Evolutionary conservation across 805 yeast species (phyloP).

Genomic region (Ogataea polymorpha): DNA sequence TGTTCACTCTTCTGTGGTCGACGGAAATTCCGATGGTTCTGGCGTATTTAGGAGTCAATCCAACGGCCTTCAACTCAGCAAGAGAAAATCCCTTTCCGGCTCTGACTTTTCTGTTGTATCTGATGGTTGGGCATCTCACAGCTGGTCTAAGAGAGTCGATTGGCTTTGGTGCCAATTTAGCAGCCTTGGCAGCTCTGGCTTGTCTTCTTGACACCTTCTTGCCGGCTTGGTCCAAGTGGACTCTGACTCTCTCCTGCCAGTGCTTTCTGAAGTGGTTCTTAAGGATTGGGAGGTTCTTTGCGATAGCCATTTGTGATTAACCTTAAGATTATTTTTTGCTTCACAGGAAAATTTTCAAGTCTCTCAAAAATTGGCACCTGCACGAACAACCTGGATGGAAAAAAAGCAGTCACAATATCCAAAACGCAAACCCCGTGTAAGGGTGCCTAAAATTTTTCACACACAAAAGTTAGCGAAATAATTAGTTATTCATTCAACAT

Average conservation of each 20-base stretch:
- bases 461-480: constrained; percentile 5
- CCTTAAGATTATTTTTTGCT: constrained; percentile 8
- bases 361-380: constrained; percentile 4
- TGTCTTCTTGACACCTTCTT: constrained; percentile 96
- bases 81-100: constrained; percentile 99
- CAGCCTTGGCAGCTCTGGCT: constrained; percentile 92
- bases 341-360: constrained; percentile 10
- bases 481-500: constrained; percentile 11
- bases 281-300: constrained; percentile 98
- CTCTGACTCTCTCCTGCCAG: constrained; percentile 99
- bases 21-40: constrained; percentile 98
- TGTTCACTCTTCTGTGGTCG: constrained; percentile 99
- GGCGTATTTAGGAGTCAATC: constrained; percentile 90
- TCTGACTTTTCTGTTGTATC: constrained; percentile 99
- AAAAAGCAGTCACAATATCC: constrained; percentile 10
- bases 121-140: constrained; percentile 98
- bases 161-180: constrained; percentile 96
- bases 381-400: constrained; percentile 1
- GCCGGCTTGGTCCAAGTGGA: constrained; percentile 99
- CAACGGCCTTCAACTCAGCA: constrained; percentile 98
- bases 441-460: constrained; percentile 14
- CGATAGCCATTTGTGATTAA: constrained; percentile 63
- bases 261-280: constrained; percentile 99
- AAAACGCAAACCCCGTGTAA: constrained; percentile 7
- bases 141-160: constrained; percentile 94